phyloP scores from a whole-genome alignment of 2,329 filamentous ascomycete species.

The Calonectria pteridis region DNA sequence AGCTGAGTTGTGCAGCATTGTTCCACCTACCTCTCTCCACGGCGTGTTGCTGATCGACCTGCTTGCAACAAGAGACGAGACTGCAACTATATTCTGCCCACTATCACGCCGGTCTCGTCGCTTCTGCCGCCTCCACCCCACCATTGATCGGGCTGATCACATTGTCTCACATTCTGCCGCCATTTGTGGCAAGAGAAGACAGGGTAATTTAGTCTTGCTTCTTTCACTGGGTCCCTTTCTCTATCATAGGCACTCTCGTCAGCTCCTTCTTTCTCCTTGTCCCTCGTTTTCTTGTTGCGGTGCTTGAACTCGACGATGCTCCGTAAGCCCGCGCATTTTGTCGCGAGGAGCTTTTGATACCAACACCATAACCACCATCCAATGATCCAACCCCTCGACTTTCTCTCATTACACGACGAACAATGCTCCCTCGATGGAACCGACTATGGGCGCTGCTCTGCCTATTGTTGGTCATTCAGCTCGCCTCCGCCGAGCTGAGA shows the following conservation, averaged over 20 bases:
- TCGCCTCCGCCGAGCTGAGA: conserved; percentile 50
- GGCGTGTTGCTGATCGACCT: conserved; percentile 37
- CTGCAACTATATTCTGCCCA: conserved; percentile 30
- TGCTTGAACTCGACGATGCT: conserved; percentile 37
- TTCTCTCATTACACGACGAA: conserved; percentile 20
- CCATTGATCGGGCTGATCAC: conserved; percentile 33
- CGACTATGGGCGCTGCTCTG: conserved; percentile 55
- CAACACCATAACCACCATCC: not conserved
- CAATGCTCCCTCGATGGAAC: conserved; percentile 51
- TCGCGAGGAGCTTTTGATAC: conserved; percentile 35
- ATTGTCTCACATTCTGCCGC: conserved; percentile 33
- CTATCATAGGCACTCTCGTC: conserved; percentile 8
- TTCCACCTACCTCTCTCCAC: conserved; percentile 27
- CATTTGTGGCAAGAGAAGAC: conserved; percentile 24
- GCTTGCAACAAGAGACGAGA: conserved; percentile 13
- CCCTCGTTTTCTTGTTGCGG: not conserved
- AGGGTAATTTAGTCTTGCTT: conserved; percentile 28
- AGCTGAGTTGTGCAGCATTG: conserved; percentile 25
- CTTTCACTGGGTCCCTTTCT: conserved; percentile 9
- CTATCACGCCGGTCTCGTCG: conserved; percentile 27
- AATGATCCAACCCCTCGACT: conserved; percentile 6
- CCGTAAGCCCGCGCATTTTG: conserved; percentile 19
- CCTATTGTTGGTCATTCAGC: conserved; percentile 54
- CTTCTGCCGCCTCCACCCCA: conserved; percentile 30
- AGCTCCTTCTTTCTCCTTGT: conserved; percentile 14